Base-by-base conservation (phyloP, 106 monocot genomes). In the Dendrobium officinale region DNA sequence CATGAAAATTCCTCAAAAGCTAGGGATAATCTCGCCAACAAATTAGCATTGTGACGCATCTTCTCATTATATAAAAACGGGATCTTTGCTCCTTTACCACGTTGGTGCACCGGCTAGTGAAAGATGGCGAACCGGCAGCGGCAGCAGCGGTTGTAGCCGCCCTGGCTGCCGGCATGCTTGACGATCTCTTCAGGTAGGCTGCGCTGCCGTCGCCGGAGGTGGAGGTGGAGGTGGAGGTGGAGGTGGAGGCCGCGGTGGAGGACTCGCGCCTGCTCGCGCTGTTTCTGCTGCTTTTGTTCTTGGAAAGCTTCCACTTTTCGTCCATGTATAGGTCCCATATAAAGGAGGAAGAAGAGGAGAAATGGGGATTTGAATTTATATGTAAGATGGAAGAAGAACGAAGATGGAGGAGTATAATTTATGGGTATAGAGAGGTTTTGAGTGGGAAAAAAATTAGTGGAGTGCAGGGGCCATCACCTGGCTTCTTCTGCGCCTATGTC, bases 301-400 rank as follows among this genome's bases (percentile, higher is more conserved):
- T 56, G 2, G 54, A 55, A 18, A 81, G 58, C 81, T 59, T 81
- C 73, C 75, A 75, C 58, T 81, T 81, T 72, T 81, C 81, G 9
- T 81, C 81, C 81, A 81, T 75, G 24, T 56, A 59, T 10, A 44
- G 9, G 20, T 74, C 22, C 80, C 81, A 81, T 81, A 42, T 43
- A 74, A 74, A 43, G 43, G 27, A n/a, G 37, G 70, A 70, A 13
- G 68, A 37, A n/a, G 33, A 70, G 33, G 37, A 70, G 70, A 37
- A 37, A 13, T 33, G 70, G 13, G 15, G 27, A 27, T 61, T 61
- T 61, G 61, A 61, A 61, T 61, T 61, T 61, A 61, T 61, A 61
- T 61, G 8, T 61, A 10, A n/a, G 61, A 51, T 27, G 33, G 37
- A 31, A 33, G 70, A 37, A 31, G 70, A 37, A 37, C 3, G 70